These are phyloP conservation scores for Coemansia sp. DNA, from an alignment of 192 early-diverging fungal genomes.

Conservation along the genomic window DNA sequence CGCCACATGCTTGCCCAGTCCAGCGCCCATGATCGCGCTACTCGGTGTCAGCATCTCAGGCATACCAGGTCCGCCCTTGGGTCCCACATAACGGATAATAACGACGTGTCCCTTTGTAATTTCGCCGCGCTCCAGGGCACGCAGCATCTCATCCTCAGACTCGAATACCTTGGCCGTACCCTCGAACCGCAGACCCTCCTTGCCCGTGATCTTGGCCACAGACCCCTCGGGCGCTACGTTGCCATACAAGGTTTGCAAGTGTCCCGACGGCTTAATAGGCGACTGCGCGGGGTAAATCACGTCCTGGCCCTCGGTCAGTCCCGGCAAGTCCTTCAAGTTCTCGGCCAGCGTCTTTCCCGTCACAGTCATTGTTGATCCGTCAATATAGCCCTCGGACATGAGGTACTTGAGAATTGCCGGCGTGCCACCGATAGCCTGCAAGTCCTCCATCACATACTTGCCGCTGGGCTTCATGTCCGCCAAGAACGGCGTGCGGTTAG, in stretches of 20 bases:
- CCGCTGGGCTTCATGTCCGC: slow-evolving; percentile 99
- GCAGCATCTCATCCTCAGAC: slow-evolving; percentile 90
- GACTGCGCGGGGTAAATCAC: slow-evolving; percentile 80
- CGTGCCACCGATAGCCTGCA: slow-evolving; percentile 91
- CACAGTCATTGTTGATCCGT: slow-evolving; percentile 92
- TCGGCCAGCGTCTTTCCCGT: slow-evolving; percentile 97
- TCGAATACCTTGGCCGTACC: slow-evolving; percentile 94
- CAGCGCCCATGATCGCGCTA: slow-evolving; percentile 98
- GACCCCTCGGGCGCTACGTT: slow-evolving; percentile 95
- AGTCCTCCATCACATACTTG: slow-evolving; percentile 98
- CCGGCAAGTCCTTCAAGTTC: slow-evolving; percentile 82
- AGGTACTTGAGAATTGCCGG: slow-evolving; percentile 97
- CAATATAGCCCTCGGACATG: slow-evolving; percentile 77
- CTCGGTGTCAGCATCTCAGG: slow-evolving; percentile 99
- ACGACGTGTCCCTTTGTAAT: slow-evolving; percentile 92
- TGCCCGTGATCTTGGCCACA: slow-evolving; percentile 99
- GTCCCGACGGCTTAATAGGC: slow-evolving; percentile 95
- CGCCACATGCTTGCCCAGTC: slow-evolving; percentile 96
- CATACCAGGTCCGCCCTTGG: slow-evolving; percentile 99
- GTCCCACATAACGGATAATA: slow-evolving; percentile 97
- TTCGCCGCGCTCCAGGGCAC: slow-evolving; percentile 82
- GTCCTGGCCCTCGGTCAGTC: slow-evolving; percentile 76
- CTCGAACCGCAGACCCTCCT: slow-evolving; percentile 91
- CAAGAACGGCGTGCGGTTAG: slow-evolving; percentile 90
- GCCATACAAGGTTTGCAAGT: slow-evolving; percentile 93